These are phyloP conservation scores for Botryotinia convoluta DNA, from an alignment of 2,329 filamentous ascomycete species.

Conservation along the genomic window DNA sequence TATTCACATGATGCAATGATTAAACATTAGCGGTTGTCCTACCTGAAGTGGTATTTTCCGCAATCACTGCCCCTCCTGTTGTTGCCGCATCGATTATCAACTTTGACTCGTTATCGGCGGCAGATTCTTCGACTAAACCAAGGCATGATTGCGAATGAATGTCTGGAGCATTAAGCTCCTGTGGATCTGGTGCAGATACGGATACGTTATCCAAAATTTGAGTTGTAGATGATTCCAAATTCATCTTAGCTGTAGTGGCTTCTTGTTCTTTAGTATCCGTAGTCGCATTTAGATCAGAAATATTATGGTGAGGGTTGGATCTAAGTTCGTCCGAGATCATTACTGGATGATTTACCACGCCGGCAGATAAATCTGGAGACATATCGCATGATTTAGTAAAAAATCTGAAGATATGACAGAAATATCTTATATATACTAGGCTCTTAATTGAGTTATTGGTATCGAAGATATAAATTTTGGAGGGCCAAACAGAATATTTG, in stretches of 20 bases:
- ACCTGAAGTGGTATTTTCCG: slow-evolving; percentile 14
- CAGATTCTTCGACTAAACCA: not conserved
- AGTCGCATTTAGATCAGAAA: not conserved
- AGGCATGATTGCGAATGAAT: not conserved
- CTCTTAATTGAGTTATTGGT: not conserved
- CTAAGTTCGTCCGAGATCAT: slow-evolving; percentile 20
- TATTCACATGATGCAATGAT: slow-evolving; percentile 13
- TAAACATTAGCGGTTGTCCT: not conserved
- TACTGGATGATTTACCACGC: slow-evolving; percentile 24
- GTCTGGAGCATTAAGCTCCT: slow-evolving; percentile 6
- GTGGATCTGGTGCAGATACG: slow-evolving; percentile 4
- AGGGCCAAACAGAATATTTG: not conserved
- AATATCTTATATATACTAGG: not conserved
- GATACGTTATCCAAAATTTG: slow-evolving; percentile 12
- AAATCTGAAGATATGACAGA: not conserved
- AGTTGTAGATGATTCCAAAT: slow-evolving; percentile 22
- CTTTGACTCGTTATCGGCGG: slow-evolving; percentile 1
- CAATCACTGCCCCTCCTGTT: not conserved
- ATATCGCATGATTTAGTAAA: slow-evolving; percentile 26
- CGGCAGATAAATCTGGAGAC: slow-evolving; percentile 27
- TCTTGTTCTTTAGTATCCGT: slow-evolving; percentile 3
- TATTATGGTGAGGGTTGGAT: slow-evolving; percentile 17
- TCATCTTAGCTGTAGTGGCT: slow-evolving; percentile 12
- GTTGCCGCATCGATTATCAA: slow-evolving; percentile 4
- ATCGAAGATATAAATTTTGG: not conserved